phyloP scores from a whole-genome alignment of 1,284 basidiomycete species.

The Heliocybe sulcata region DNA sequence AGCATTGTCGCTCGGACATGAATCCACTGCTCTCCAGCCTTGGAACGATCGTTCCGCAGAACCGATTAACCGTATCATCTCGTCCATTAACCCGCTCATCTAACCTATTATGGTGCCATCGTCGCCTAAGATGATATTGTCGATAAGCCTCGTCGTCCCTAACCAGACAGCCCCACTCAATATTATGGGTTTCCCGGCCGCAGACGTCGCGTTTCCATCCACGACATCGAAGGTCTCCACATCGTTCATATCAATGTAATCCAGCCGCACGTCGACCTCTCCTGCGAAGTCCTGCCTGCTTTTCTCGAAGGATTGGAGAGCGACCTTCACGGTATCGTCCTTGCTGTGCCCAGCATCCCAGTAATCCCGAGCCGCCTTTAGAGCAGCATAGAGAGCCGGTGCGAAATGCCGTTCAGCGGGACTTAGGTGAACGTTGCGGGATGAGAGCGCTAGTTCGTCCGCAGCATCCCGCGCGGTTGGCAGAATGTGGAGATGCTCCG shows the following conservation, averaged over 20 bases:
- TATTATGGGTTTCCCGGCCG: conserved; percentile 47
- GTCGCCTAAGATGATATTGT: conserved; percentile 81
- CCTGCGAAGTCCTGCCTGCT: conserved; percentile 22
- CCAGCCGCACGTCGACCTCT: conserved; percentile 56
- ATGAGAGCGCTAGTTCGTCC: conserved; percentile 78
- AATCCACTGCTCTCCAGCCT: too few relatives aligned
- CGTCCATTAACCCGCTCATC: not conserved
- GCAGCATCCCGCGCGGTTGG: conserved; percentile 71
- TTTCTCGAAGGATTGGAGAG: conserved; percentile 31
- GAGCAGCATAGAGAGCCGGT: conserved; percentile 65
- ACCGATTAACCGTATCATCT: not conserved
- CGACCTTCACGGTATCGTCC: conserved; percentile 42
- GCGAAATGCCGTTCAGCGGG: conserved; percentile 60
- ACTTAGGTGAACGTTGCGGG: conserved; percentile 84
- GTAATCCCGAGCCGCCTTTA: conserved; percentile 44
- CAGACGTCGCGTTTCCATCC: conserved; percentile 22
- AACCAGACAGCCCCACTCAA: conserved; percentile 88
- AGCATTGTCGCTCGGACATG: too few relatives aligned
- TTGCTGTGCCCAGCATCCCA: conserved; percentile 52
- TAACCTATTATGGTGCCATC: conserved; percentile 11
- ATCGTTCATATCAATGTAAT: conserved; percentile 91
- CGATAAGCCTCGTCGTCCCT: conserved; percentile 86
- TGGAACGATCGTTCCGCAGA: too few relatives aligned
- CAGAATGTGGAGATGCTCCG: conserved; percentile 71
- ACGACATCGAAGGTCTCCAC: conserved; percentile 67